phyloP scores from a whole-genome alignment of 306 rosid genomes.

The Vicia faba region DNA sequence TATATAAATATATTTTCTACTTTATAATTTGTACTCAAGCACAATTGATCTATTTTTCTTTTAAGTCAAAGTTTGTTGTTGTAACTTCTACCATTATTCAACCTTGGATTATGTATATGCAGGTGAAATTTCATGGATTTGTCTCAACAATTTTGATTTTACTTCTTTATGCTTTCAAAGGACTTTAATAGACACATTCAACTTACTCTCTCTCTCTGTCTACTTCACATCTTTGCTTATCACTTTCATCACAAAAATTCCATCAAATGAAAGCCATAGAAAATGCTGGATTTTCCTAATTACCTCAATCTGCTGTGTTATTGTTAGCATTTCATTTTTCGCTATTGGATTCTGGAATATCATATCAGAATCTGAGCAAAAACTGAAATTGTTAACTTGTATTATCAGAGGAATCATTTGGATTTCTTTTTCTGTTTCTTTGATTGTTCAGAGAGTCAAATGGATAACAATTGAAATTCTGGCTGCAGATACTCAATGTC shows the following conservation, averaged over 20 bases:
- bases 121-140: conserved; percentile 40
- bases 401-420: conserved; percentile 53
- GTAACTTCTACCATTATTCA: background rate
- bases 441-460: conserved; percentile 51
- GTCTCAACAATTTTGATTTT: conserved; percentile 45
- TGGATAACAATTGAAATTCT: no score
- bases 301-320: conserved; percentile 51
- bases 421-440: conserved; percentile 54
- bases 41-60: no score
- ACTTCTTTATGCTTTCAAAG: conserved; percentile 51
- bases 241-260: conserved; percentile 32
- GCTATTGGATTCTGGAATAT: conserved; percentile 46
- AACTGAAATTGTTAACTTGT: conserved; percentile 24
- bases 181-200: conserved; percentile 37
- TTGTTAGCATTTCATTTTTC: conserved; percentile 47
- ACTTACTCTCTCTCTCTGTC: conserved; percentile 45
- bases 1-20: no score
- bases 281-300: background rate
- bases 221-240: conserved; percentile 38
- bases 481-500: no score
- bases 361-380: background rate
- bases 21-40: no score
- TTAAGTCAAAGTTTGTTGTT: background rate
- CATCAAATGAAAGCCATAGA: background rate
- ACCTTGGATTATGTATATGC: background rate